Percentiles rank a stretch among this genome's conserved stretches.
Conservation (phyloP, 1,284 basidiomycete genomes). For the Spongispora temasekensis region DNA sequence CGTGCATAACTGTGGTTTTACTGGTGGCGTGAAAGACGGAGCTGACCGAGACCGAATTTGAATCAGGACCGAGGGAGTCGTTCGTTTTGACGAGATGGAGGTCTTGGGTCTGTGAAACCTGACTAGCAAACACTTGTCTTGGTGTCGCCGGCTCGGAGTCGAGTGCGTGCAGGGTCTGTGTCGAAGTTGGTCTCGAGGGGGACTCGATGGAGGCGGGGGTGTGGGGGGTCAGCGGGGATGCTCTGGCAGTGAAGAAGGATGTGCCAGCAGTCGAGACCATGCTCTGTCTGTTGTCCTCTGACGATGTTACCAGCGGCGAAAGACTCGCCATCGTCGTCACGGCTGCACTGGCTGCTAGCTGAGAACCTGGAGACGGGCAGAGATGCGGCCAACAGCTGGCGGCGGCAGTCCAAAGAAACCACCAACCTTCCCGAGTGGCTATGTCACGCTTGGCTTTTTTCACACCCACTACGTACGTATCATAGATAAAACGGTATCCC, state of each 20-base stretch:
- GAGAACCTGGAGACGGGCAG: background rate
- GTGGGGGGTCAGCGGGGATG: slow-evolving; percentile 23
- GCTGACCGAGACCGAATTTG: slow-evolving; percentile 39
- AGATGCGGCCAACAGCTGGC: too few species aligned
- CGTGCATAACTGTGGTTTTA: slow-evolving; percentile 31
- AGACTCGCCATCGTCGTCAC: slow-evolving; percentile 9
- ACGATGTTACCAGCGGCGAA: slow-evolving; percentile 12
- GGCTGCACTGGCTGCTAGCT: background rate
- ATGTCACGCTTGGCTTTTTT: slow-evolving; percentile 10
- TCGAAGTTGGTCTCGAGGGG: slow-evolving; percentile 39
- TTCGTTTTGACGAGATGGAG: slow-evolving; percentile 55
- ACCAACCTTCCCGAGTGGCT: slow-evolving; percentile 16
- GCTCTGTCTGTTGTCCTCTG: slow-evolving; percentile 21
- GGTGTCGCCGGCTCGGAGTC: slow-evolving; percentile 32
- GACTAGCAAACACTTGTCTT: slow-evolving; percentile 26
- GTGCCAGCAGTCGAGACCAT: slow-evolving; percentile 26
- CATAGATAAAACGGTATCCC: slow-evolving; percentile 88
- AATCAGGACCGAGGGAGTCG: slow-evolving; percentile 45
- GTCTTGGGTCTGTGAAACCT: slow-evolving; percentile 39
- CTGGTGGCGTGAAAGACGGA: slow-evolving; percentile 21
- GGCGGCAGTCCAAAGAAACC: background rate
- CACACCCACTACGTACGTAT: slow-evolving; percentile 8
- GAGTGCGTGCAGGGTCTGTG: slow-evolving; percentile 31
- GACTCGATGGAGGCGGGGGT: slow-evolving; percentile 17
- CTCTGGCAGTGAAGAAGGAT: slow-evolving; percentile 30